Conservation (phyloP, 1,284 basidiomycete species). For the Calocybe gambosa region DNA sequence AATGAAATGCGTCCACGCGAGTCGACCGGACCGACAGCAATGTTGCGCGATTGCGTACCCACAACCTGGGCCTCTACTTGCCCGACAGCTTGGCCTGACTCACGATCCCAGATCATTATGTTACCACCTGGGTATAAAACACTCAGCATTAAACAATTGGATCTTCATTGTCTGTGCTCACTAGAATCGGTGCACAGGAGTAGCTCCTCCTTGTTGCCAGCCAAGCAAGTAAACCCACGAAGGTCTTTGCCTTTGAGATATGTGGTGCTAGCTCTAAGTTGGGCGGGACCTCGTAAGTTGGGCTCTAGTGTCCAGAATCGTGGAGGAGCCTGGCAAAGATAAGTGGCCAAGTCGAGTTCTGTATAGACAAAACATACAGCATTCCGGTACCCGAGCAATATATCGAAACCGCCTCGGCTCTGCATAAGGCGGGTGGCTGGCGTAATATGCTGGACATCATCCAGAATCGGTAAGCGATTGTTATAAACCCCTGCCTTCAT, state of each 20-base stretch:
- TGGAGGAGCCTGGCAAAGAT: slow-evolving; percentile 2
- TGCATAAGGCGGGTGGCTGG: slow-evolving; percentile 1
- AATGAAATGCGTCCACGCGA: neutral
- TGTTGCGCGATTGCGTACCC: neutral
- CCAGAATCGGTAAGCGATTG: slow-evolving; percentile 8
- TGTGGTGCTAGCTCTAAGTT: neutral
- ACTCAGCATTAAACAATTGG: neutral
- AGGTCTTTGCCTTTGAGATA: neutral
- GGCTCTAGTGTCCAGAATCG: slow-evolving; percentile 9
- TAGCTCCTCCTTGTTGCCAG: neutral
- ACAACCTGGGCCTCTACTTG: slow-evolving; percentile 6
- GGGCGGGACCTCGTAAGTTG: neutral
- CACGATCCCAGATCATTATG: slow-evolving; percentile 13
- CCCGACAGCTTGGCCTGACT: slow-evolving; percentile 2
- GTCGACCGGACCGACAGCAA: neutral
- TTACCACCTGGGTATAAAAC: slow-evolving; percentile 1
- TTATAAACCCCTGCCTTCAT: neutral
- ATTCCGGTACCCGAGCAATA: slow-evolving; percentile 7
- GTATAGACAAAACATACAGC: neutral
- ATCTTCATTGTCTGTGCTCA: neutral
- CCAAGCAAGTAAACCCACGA: neutral
- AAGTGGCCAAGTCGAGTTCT: neutral
- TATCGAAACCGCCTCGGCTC: slow-evolving; percentile 3
- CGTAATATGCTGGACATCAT: slow-evolving; percentile 8
- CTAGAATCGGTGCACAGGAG: neutral